phyloP scores from a whole-genome alignment of 345 rosid genomes.

The Corymbia maculata region DNA sequence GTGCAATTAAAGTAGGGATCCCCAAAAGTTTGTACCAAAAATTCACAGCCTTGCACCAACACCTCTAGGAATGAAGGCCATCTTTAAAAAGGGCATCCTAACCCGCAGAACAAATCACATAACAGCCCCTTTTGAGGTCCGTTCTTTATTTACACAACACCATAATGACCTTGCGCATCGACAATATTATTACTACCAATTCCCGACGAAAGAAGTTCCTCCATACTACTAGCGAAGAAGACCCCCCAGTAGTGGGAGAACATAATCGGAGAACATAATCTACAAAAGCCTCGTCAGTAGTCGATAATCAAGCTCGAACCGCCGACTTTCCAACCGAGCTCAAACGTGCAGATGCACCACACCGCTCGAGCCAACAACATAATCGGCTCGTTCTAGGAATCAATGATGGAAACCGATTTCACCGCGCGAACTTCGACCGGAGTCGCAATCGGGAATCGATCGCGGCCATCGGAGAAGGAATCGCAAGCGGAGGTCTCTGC shows the following conservation, averaged over 20 bases:
- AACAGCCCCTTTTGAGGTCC: not conserved
- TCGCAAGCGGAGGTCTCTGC: not conserved
- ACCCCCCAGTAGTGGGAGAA: not conserved
- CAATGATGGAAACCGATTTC: not conserved
- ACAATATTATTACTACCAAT: not conserved
- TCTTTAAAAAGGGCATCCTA: not conserved
- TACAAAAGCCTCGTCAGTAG: not conserved
- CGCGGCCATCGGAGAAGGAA: not conserved
- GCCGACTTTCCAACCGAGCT: not conserved
- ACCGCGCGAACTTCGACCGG: not conserved
- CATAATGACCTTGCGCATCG: not conserved
- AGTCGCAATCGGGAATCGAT: not conserved
- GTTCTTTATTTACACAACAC: not conserved
- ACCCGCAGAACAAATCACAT: not conserved
- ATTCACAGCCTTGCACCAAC: not conserved
- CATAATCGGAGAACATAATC: not conserved
- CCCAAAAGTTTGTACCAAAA: not conserved
- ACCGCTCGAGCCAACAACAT: not conserved
- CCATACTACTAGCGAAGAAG: not conserved
- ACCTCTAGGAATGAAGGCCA: not conserved
- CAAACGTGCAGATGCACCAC: not conserved
- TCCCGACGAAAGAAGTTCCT: not conserved
- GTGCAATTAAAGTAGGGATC: not conserved
- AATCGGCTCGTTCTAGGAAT: not conserved
- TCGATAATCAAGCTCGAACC: not conserved